Conservation (phyloP, 306 rosid genomes). For the Carpinus fangiana region DNA sequence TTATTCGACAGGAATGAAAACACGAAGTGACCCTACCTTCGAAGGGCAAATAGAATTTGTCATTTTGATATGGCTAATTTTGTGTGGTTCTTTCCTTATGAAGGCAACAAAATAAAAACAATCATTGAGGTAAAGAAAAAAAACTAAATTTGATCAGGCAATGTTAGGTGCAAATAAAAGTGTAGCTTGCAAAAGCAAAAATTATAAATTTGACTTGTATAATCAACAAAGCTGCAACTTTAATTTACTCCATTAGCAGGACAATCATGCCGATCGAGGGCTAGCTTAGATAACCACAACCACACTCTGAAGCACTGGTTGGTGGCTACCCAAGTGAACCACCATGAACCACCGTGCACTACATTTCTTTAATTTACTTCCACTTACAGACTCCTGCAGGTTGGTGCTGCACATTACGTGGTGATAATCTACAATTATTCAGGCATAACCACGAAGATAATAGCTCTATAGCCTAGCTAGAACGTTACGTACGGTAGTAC, state of each 20-base stretch:
- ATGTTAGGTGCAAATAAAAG: not conserved
- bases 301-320: too few species aligned
- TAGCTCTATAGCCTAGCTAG: too few species aligned
- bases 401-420: not conserved
- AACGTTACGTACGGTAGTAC: too few species aligned
- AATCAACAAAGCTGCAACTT: not conserved
- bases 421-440: not conserved
- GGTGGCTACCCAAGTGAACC: not conserved
- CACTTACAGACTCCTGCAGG: not conserved
- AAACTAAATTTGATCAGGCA: not conserved
- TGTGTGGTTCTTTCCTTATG: not conserved
- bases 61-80: not conserved
- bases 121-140: not conserved
- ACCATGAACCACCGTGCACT: not conserved
- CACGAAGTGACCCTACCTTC: too few species aligned
- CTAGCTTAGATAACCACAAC: too few species aligned
- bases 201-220: not conserved
- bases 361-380: not conserved
- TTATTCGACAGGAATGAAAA: too few species aligned
- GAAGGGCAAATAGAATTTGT: too few species aligned
- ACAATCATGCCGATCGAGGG: not conserved
- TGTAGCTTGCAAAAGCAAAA: constrained; percentile 1
- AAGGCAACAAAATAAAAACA: not conserved
- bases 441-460: too few species aligned
- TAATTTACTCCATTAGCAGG: not conserved